Base-by-base conservation (phyloP, 148 eudicot genomes). In the Arbutus unedo region DNA sequence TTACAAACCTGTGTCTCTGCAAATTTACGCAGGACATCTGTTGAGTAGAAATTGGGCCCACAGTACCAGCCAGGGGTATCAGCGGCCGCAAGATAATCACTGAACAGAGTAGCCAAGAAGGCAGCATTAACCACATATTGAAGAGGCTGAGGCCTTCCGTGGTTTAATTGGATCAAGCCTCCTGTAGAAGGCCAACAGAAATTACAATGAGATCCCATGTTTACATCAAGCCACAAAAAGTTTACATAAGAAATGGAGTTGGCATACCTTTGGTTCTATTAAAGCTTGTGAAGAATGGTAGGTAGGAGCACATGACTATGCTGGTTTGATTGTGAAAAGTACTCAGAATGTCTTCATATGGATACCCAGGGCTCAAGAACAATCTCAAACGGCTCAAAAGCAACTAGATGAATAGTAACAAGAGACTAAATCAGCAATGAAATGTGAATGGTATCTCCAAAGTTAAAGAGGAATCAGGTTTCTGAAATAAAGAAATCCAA, bases 11-110 rank as follows among this genome's bases (percentile, higher is more conserved):
- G 98, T 14, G 93, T 95, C 80, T 87, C 79, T 0, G 98, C 98
- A 87, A 95, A 95, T 85, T 88, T 81, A 31, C 98, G 94, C 49
- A 95, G 84, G 78, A 89, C 88, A 48, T 88, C 87, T 6, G 87
- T 89, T 49, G 92, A 87, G 87, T 88, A 91, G 89, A 92, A 95
- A 85, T 87, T 87, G 73, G 96, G 96, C 18, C 98, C 98, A 88
- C 98, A 95, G 71, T 89, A 89, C 98, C 96, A 95, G 54, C 98
- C 98, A 79, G 97, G 98, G 4, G 93, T 92, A 85, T 95, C 98
- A 53, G 98, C 93, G 72, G 94, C 92, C 45, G 87, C 92, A 83
- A 95, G 94, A 83, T 95, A 95, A 87, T 95, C 98, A 83, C 93
- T 91, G 83, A 75, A 95, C 56, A 95, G 82, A 23, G 98, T 86